phyloP scores from a whole-genome alignment of 768 basidiomycete genomes.

The Lepiota brunneoincarnata region DNA sequence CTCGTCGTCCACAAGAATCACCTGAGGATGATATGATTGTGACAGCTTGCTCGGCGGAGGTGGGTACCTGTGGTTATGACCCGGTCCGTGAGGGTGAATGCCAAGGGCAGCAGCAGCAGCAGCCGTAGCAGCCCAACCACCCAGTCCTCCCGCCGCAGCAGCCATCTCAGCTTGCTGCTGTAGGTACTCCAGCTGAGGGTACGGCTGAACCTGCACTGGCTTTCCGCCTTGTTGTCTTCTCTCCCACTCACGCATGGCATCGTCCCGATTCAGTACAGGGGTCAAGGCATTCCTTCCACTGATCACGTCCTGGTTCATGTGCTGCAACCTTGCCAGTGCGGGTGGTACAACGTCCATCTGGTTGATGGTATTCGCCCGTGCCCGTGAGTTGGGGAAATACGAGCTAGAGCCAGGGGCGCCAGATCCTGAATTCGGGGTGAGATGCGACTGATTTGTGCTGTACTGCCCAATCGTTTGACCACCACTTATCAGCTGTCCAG shows the following conservation, averaged over 20 bases:
- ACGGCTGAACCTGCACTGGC: conserved; percentile 66
- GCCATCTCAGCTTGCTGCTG: conserved; percentile 92
- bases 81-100: conserved; percentile 50
- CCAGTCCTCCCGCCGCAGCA: conserved; percentile 49
- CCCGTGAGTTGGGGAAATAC: conserved; percentile 68
- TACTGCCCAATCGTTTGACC: conserved; percentile 30
- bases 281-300: conserved; percentile 81
- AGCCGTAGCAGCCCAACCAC: conserved; percentile 9
- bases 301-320: conserved; percentile 84
- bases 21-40: conserved; percentile 64
- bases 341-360: conserved; percentile 89
- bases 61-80: conserved; percentile 45
- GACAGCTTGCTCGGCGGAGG: conserved; percentile 64
- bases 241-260: conserved; percentile 96
- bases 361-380: conserved; percentile 90
- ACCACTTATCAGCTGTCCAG: conserved; percentile 38
- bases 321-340: conserved; percentile 84
- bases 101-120: conserved; percentile 10
- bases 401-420: conserved; percentile 50
- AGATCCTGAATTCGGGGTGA: conserved; percentile 39
- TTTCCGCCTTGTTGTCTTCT: conserved; percentile 72
- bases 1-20: conserved; percentile 67
- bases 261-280: conserved; percentile 92
- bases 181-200: conserved; percentile 87
- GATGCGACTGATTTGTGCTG: conserved; percentile 25